Evolutionary conservation across 441 rosid genomes (phyloP).

Genomic region (Adansonia gregorii): DNA sequence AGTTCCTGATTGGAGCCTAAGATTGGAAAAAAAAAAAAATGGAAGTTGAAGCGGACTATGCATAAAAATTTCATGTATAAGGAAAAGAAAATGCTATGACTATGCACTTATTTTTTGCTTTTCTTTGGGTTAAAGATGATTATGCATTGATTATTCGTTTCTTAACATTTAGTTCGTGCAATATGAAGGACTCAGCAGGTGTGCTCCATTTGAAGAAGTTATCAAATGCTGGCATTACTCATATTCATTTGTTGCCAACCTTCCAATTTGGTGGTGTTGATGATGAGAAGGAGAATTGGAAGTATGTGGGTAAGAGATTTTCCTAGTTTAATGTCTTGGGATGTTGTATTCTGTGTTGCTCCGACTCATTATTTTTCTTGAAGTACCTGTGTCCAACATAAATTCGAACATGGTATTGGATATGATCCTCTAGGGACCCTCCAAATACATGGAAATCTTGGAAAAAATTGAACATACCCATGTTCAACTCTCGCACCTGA

Average conservation of each 20-base stretch:
- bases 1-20: not conserved
- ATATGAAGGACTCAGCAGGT: constrained; percentile 80
- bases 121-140: constrained; percentile 12
- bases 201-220: constrained; percentile 75
- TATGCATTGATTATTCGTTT: not conserved
- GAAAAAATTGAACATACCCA: too few relatives aligned
- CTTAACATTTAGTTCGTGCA: constrained; percentile 30
- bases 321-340: constrained; percentile 7
- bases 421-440: too few relatives aligned
- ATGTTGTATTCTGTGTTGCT: not conserved
- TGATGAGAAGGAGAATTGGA: constrained; percentile 87
- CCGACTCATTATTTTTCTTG: too few relatives aligned
- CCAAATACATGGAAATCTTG: too few relatives aligned
- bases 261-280: constrained; percentile 90
- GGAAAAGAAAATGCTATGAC: constrained; percentile 1
- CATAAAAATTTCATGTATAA: constrained; percentile 1
- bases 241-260: constrained; percentile 87
- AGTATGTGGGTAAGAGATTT: constrained; percentile 63
- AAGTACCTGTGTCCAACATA: too few relatives aligned
- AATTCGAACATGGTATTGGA: too few relatives aligned
- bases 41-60: constrained; percentile 1
- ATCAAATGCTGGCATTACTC: constrained; percentile 87
- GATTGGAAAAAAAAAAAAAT: not conserved
- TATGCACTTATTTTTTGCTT: not conserved
- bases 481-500: too few relatives aligned